Evolutionary conservation across 2,329 filamentous ascomycete species (phyloP).

Genomic region (Claviceps fusiformis): DNA sequence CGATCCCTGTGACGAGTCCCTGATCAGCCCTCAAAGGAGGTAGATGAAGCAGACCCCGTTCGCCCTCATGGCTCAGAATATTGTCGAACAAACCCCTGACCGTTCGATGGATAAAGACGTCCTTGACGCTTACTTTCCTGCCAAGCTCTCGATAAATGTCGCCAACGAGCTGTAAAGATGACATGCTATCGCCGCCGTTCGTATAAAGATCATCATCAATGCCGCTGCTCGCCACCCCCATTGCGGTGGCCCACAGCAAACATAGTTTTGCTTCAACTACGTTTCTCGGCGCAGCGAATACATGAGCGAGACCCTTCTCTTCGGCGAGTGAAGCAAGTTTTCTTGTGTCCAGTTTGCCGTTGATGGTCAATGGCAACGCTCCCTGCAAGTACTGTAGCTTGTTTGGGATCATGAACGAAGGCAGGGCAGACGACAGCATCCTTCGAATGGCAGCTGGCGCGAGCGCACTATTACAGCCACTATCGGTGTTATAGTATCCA

Average conservation of each 20-base stretch:
- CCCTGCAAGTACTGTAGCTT: not conserved
- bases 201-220: not conserved
- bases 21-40: not conserved
- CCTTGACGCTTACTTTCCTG: not conserved
- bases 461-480: not conserved
- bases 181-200: not conserved
- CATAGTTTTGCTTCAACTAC: not conserved
- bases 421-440: not conserved
- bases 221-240: not conserved
- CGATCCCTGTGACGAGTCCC: not conserved
- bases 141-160: not conserved
- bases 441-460: not conserved
- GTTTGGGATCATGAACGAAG: constrained; percentile 1
- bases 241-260: not conserved
- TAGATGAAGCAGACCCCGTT: not conserved
- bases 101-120: not conserved
- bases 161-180: not conserved
- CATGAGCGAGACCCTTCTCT: not conserved
- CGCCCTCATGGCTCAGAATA: not conserved
- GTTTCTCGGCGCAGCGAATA: not conserved
- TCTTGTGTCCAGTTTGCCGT: constrained; percentile 4
- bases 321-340: not conserved
- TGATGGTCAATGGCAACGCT: constrained; percentile 3
- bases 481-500: not conserved
- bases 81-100: not conserved